Conservation (phyloP, 1,284 basidiomycete genomes). For the Boletus hoseneyae region DNA sequence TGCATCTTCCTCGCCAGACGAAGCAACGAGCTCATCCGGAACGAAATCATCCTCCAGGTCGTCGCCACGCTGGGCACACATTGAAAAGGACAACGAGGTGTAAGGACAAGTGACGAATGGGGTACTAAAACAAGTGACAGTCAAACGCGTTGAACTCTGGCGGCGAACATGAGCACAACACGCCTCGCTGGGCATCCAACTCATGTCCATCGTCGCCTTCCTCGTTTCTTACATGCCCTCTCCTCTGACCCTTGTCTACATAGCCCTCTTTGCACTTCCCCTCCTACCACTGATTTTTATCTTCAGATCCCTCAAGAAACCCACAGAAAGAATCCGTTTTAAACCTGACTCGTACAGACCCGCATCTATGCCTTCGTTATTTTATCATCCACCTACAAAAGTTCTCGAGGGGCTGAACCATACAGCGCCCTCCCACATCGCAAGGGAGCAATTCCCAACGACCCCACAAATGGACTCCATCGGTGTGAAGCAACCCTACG, state of each 20-base stretch:
- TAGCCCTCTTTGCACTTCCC: conserved; percentile 4
- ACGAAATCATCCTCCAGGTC: conserved; percentile 80
- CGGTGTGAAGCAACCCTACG: conserved; percentile 53
- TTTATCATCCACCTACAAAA: conserved; percentile 9
- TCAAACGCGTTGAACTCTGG: not conserved
- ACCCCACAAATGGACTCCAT: conserved; percentile 10
- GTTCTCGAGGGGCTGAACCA: conserved; percentile 4
- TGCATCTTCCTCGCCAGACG: conserved; percentile 54
- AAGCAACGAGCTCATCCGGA: conserved; percentile 63
- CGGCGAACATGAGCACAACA: conserved; percentile 30
- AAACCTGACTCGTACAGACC: not conserved
- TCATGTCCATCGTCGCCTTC: conserved; percentile 7
- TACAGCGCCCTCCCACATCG: not conserved
- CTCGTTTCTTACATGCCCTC: conserved; percentile 9
- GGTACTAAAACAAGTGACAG: too few species aligned
- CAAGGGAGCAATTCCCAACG: conserved; percentile 3
- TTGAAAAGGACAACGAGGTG: conserved; percentile 16
- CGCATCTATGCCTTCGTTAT: conserved; percentile 21
- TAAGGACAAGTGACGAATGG: too few species aligned
- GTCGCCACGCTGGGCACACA: conserved; percentile 53
- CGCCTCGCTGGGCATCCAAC: conserved; percentile 6
- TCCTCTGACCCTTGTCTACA: conserved; percentile 10
- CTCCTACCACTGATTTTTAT: conserved; percentile 11
- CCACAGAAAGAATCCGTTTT: not conserved
- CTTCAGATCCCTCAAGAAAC: not conserved